phyloP scores from a whole-genome alignment of 768 basidiomycete genomes.

The Lactarius pseudohatsudake region DNA sequence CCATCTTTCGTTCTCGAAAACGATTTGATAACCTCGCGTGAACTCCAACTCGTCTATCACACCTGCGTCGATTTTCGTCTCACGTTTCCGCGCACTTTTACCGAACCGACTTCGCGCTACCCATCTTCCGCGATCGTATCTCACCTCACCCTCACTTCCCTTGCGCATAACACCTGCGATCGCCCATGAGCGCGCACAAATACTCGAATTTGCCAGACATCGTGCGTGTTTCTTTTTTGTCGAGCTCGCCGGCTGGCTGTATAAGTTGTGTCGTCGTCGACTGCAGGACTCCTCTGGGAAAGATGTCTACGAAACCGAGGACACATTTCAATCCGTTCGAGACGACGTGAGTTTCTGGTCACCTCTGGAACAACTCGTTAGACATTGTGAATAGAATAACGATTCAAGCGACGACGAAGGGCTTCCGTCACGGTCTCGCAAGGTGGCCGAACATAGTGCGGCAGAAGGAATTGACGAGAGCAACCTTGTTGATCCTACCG shows the following conservation, averaged over 20 bases:
- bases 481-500: constrained; percentile 60
- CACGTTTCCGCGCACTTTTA: too few relatives aligned
- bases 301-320: constrained; percentile 91
- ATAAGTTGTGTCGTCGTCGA: neutral
- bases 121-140: too few relatives aligned
- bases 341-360: constrained; percentile 47
- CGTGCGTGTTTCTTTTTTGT: constrained; percentile 48
- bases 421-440: constrained; percentile 41
- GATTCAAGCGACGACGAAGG: constrained; percentile 71
- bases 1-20: too few relatives aligned
- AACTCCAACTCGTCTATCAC: too few relatives aligned
- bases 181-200: constrained; percentile 48
- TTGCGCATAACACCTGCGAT: neutral
- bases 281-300: constrained; percentile 78
- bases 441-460: constrained; percentile 42
- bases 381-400: constrained; percentile 41
- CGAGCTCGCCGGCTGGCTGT: neutral
- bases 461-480: constrained; percentile 71
- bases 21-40: too few relatives aligned
- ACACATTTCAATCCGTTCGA: constrained; percentile 57
- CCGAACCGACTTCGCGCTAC: too few relatives aligned
- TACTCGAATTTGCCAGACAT: constrained; percentile 93
- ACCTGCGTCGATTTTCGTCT: too few relatives aligned
- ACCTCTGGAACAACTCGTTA: neutral
- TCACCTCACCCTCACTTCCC: too few relatives aligned